Percentiles rank a stretch among this genome's conserved stretches.
phyloP scores from a whole-genome alignment of 768 basidiomycete genomes.

The Boletus speciosus region DNA sequence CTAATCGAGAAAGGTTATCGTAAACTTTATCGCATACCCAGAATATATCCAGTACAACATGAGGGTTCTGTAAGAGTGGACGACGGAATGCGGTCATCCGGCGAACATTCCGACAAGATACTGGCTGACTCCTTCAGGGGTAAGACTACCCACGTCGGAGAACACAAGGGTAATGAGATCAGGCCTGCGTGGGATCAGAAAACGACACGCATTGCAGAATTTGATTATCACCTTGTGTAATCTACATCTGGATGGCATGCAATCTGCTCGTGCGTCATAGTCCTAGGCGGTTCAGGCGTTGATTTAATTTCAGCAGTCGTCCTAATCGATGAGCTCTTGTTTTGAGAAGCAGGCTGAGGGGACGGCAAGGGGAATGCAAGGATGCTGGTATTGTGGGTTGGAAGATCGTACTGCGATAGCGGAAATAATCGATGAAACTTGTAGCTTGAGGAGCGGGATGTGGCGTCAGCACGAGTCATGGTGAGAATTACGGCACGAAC shows the following conservation, averaged over 20 bases:
- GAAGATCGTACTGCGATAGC: slow-evolving; percentile 85
- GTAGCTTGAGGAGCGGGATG: slow-evolving; percentile 55
- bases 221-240: slow-evolving; percentile 71
- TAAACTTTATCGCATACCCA: slow-evolving; percentile 32
- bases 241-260: slow-evolving; percentile 85
- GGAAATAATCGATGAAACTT: slow-evolving; percentile 98
- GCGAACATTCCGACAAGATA: slow-evolving; percentile 95
- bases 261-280: slow-evolving; percentile 80
- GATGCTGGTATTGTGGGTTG: slow-evolving; percentile 72
- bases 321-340: slow-evolving; percentile 1
- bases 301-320: slow-evolving; percentile 1
- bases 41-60: slow-evolving; percentile 6
- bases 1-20: slow-evolving; percentile 33
- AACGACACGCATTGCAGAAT: slow-evolving; percentile 7
- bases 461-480: slow-evolving; percentile 19
- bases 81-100: slow-evolving; percentile 40
- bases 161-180: slow-evolving; percentile 93
- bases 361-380: slow-evolving; percentile 59
- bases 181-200: slow-evolving; percentile 51
- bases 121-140: slow-evolving; percentile 91
- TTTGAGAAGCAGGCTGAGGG: slow-evolving; percentile 5
- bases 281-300: slow-evolving; percentile 9
- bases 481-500: slow-evolving; percentile 37
- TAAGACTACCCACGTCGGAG: slow-evolving; percentile 90
- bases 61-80: slow-evolving; percentile 1